Base-by-base conservation (phyloP, 768 basidiomycete species). In the Cyathus striatus region DNA sequence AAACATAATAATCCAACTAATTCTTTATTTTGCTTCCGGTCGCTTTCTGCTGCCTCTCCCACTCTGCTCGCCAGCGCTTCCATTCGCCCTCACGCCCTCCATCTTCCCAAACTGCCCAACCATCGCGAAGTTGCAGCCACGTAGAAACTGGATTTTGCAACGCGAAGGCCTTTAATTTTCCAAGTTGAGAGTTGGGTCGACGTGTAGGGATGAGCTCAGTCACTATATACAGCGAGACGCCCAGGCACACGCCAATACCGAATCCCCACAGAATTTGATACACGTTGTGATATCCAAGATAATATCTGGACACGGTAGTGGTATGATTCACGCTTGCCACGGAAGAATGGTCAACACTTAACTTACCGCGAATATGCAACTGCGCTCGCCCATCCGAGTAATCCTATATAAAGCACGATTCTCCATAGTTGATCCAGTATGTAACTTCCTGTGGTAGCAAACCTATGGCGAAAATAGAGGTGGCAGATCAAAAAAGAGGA, bases 361-460 rank as follows among this genome's bases (percentile, higher is more conserved):
- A 43, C 72, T 37, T 50, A 86, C 89, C 89, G 69, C 34, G 89
- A 91, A 66, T 86, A 90, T 4, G 88, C 88, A 14, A 91, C 90
- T 0, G 70, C 59, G 2, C 55, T 68, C 2, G 81, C 72, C 85
- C 83, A 88, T 0, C 56, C 55, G 1, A 75, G 41, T 24, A 90
- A 53, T 16, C 55, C 75, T 6, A 62, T 23, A 51, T 84, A 81
- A 10, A 86, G 61, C 0, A 58, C 20, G 3, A 56, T 17, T 44
- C 76, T 68, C 60, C 75, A 78, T 1, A 72, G 52, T n/a, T 46
- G 49, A 55, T 90, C 85, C 6, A 88, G 46, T 9, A 75, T 14
- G 7, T 45, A 40, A 21, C 42, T 69, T 5, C 84, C 83, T 1
- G 75, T 78, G 2, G 77, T 61, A 2, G 68, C 43, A 49, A 86